phyloP scores from a whole-genome alignment of 2,329 filamentous ascomycete species.

The Cladophialophora bantiana region DNA sequence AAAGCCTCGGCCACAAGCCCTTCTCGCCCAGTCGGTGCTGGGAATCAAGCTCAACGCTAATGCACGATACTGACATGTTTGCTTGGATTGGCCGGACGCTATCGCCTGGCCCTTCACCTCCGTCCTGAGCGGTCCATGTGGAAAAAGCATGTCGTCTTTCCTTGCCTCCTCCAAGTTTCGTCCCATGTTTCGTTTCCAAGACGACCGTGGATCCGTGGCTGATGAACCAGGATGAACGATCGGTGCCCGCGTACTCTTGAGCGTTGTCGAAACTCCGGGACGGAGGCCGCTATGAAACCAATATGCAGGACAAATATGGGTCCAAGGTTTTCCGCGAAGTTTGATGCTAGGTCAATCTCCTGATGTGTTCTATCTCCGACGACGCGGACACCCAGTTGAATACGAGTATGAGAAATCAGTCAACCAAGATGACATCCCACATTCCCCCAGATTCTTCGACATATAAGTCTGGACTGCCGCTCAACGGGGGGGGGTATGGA shows the following conservation, averaged over 20 bases:
- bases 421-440: neutral
- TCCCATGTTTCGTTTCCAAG: neutral
- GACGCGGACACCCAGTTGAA: neutral
- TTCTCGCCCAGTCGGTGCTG: neutral
- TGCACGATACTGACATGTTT: constrained; percentile 25
- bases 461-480: neutral
- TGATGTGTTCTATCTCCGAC: neutral
- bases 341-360: neutral
- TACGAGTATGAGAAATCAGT: neutral
- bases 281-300: neutral
- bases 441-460: neutral
- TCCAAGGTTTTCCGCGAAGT: neutral
- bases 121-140: too few relatives aligned
- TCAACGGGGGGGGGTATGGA: neutral
- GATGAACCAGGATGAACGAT: neutral
- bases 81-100: neutral
- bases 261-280: neutral
- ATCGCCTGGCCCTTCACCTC: too few relatives aligned
- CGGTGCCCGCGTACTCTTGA: neutral
- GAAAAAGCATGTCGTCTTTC: neutral
- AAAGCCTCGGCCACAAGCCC: neutral
- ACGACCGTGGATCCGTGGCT: neutral
- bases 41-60: constrained; percentile 21
- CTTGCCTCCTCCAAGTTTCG: neutral
- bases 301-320: neutral